Evolutionary conservation across 108 stramenopile genomes (phyloP), one percentile per base, ranked within the genome.

Genomic region (Pseudonitzschia multistriata): DNA sequence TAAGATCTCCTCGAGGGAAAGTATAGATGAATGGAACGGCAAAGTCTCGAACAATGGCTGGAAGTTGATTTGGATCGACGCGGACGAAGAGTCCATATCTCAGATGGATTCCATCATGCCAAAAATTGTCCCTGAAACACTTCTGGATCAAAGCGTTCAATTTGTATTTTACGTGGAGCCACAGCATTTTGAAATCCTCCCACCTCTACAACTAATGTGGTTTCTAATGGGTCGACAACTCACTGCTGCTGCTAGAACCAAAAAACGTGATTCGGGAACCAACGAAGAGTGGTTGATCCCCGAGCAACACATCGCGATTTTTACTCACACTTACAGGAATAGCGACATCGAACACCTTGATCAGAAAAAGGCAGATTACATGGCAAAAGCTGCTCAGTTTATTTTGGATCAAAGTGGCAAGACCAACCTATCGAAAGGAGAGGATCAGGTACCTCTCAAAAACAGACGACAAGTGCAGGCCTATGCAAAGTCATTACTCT

Each of bases 81-180:
- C 57, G 62, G 83, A 65, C 73, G 68, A 57, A 6, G 30, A 66
- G 19, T 63, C 73, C 27, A 62, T 88, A 65, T 56, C 75, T 29
- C 84, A 86, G 61, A 76, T 76, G n/a, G 90, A 85, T 55, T 70
- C 74, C 49, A 64, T 83, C 15, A 56, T 91, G 37, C 82, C 82
- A 19, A 85, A 85, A 73, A 66, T 91, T 17, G 49, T 80, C 14
- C 90, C 90, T 30, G 77, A 67, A 25, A 52, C 28, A 5, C 66
- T 91, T 28, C 85, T 91, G 47, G 24, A 77, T 49, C 65, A 68
- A 15, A 67, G 63, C 31, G 82, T 91, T 31, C 65, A 69, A 11
- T 76, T 79, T 64, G 82, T 82, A 6, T 74, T 89, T 69, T 88
- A 84, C 57, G 36, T 83, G 7, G 81, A 85, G 37, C 81, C 62